Evolutionary conservation across 495 filamentous ascomycete species (phyloP), one percentile per base, ranked within the genome.

Genomic region (Hyphodiscus hymeniophilus): DNA sequence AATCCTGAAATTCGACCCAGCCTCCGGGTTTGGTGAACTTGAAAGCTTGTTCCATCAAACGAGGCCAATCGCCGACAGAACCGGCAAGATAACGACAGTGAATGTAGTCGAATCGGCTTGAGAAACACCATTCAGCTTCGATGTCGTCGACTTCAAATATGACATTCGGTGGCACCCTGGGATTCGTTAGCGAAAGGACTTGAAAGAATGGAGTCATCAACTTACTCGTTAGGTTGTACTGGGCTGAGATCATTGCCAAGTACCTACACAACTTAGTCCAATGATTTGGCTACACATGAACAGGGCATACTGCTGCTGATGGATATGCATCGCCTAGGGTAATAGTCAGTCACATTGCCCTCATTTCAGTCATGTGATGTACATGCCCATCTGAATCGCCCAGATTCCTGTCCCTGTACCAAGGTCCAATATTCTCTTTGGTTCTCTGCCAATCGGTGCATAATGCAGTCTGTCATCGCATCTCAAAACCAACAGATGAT

Each of bases 351-450:
- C 12, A 3, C 31, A 34, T 34, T 5, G 12, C 12, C 1, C 41
- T 10, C n/a, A n/a, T n/a, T n/a, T n/a, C n/a, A n/a, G n/a, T n/a
- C n/a, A n/a, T n/a, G 12, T n/a, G 23, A n/a, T 35, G 26, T 16
- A 8, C 13, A 22, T 48, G 64, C 57, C 54, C 71, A 69, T 79
- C 56, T 75, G 79, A 41, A 83, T 72, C 6, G 76, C 77, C 78
- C 78, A 84, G 33, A 81, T 79, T 15, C 80, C 80, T 3, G 80
- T 84, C 12, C 80, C 80, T 0, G 79, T 82, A 12, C 80, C 80
- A 40, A 83, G 69, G 46, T 84, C 80, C 30, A 83, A 60, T 17
- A 82, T 68, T 49, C 73, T 64, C 1, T 72, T 68, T 0, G 74
- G 70, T 11, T 66, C 59, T 11, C 59, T 38, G 3, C 65, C 66